Evolutionary conservation across 2,329 filamentous ascomycete genomes (phyloP).

Genomic region (Aspergillaceae sp.): DNA sequence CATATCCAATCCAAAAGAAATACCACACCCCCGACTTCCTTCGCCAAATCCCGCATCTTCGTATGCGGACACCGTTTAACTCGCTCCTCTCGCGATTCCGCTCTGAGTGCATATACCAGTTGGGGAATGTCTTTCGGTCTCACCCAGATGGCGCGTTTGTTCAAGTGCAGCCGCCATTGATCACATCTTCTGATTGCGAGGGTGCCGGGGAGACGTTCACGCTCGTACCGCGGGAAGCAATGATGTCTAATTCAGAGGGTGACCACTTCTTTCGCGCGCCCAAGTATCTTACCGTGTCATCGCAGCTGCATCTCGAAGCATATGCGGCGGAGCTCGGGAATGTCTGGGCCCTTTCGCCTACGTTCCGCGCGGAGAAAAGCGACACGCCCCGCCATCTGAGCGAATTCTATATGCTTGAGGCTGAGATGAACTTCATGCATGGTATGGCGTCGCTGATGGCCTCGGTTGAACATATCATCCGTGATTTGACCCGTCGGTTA

Average conservation of each 20-base stretch:
- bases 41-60: slow-evolving; percentile 78
- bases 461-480: slow-evolving; percentile 70
- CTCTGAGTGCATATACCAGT: slow-evolving; percentile 64
- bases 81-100: slow-evolving; percentile 71
- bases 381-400: slow-evolving; percentile 89
- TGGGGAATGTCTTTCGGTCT: slow-evolving; percentile 65
- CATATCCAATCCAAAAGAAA: slow-evolving; percentile 91
- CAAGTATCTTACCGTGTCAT: slow-evolving; percentile 95
- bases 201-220: slow-evolving; percentile 91
- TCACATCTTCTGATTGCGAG: slow-evolving; percentile 96
- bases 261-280: slow-evolving; percentile 68
- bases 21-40: slow-evolving; percentile 86
- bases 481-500: slow-evolving; percentile 45
- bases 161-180: slow-evolving; percentile 81
- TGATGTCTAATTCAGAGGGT: slow-evolving; percentile 22
- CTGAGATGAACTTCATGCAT: slow-evolving; percentile 71
- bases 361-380: slow-evolving; percentile 86
- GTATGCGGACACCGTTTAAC: slow-evolving; percentile 72
- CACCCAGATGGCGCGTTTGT: slow-evolving; percentile 50
- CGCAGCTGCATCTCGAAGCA: slow-evolving; percentile 89
- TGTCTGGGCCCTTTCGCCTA: slow-evolving; percentile 90
- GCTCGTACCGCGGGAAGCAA: slow-evolving; percentile 43
- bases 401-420: slow-evolving; percentile 98
- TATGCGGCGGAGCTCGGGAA: slow-evolving; percentile 78
- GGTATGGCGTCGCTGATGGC: slow-evolving; percentile 64